Conservation (phyloP, 1,139 yeast species). For the Candida tropicalis region DNA sequence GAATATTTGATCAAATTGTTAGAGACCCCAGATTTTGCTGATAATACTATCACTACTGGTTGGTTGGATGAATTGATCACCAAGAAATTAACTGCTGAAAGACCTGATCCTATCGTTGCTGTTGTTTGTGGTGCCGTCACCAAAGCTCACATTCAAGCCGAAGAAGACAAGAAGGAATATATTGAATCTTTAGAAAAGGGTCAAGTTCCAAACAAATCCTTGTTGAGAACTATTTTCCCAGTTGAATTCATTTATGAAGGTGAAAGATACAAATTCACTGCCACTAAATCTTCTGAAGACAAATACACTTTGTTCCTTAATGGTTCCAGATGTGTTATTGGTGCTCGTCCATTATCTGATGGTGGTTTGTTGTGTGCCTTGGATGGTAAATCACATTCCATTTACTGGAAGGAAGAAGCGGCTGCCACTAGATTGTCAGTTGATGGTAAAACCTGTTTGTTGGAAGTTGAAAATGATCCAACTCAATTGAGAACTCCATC, state of each 20-base stretch:
- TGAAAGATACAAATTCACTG: slow-evolving; percentile 89
- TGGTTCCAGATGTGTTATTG: slow-evolving; percentile 88
- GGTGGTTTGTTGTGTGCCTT: slow-evolving; percentile 89
- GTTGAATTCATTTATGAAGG: slow-evolving; percentile 96
- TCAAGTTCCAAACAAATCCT: slow-evolving; percentile 83
- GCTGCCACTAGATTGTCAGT: slow-evolving; percentile 95
- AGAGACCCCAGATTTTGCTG: slow-evolving; percentile 96
- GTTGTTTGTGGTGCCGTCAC: slow-evolving; percentile 97
- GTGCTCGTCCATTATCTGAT: slow-evolving; percentile 84
- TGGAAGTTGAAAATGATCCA: slow-evolving; percentile 96
- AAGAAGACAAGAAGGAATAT: slow-evolving; percentile 70
- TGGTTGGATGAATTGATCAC: slow-evolving; percentile 97
- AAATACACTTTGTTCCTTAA: slow-evolving; percentile 87
- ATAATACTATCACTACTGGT: slow-evolving; percentile 95
- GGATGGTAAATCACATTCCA: slow-evolving; percentile 92
- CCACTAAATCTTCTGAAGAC: slow-evolving; percentile 87
- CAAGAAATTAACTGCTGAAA: slow-evolving; percentile 91
- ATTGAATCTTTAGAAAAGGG: slow-evolving; percentile 83
- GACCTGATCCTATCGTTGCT: slow-evolving; percentile 90
- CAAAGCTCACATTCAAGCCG: slow-evolving; percentile 83
- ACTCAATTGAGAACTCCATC: slow-evolving; percentile 98
- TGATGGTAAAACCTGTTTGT: slow-evolving; percentile 89
- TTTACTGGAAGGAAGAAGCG: slow-evolving; percentile 97
- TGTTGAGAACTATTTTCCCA: slow-evolving; percentile 84
- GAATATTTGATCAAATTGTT: slow-evolving; percentile 92